A percentile compares a stretch with the other conserved stretches of the same genome.
Conservation (phyloP, 2,329 filamentous ascomycete genomes). For the Hypoxylon sp. region DNA sequence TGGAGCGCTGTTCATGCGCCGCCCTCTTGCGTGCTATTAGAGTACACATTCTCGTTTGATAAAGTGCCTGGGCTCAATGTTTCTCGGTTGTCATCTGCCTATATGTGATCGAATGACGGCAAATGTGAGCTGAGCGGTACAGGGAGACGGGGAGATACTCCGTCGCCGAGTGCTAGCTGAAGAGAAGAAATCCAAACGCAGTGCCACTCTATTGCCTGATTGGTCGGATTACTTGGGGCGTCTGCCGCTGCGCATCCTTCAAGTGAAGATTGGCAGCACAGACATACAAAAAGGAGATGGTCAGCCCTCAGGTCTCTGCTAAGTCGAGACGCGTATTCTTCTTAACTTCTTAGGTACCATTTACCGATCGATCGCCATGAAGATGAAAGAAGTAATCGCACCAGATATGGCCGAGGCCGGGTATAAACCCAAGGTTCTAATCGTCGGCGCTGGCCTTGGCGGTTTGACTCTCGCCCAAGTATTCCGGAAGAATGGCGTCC, state of each 20-base stretch:
- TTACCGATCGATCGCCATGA: neutral
- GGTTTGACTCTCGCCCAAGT: conserved; percentile 47
- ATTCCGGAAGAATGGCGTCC: conserved; percentile 44
- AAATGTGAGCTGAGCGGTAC: neutral
- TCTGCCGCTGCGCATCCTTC: neutral
- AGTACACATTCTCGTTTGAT: conserved; percentile 1
- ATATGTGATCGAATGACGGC: conserved; percentile 3
- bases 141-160: conserved; percentile 39
- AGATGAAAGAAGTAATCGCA: conserved; percentile 39
- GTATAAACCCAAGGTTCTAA: conserved; percentile 44
- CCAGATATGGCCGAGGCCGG: conserved; percentile 26
- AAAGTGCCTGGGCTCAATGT: neutral
- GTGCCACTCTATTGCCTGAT: conserved; percentile 17
- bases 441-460: conserved; percentile 47
- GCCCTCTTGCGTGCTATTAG: neutral
- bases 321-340: conserved; percentile 6
- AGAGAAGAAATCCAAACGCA: neutral
- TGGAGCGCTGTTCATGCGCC: neutral
- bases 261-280: neutral
- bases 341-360: neutral
- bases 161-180: conserved; percentile 29
- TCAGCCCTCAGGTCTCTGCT: neutral
- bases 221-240: conserved; percentile 9
- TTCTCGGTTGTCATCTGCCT: neutral
- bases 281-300: conserved; percentile 27